Evolutionary conservation across 768 basidiomycete genomes (phyloP).

Genomic region (Suillus fuscotomentosus): DNA sequence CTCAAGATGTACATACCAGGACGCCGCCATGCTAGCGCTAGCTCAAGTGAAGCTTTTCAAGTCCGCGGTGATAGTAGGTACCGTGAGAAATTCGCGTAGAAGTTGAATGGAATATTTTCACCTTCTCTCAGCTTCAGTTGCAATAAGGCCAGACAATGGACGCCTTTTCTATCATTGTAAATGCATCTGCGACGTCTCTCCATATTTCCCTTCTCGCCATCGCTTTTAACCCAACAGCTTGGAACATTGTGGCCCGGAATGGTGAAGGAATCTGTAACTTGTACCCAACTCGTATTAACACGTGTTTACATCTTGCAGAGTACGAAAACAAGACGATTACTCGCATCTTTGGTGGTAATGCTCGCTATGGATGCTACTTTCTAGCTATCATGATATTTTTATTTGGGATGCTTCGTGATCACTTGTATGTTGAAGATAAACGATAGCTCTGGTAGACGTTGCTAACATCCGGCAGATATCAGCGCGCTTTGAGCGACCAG

Average conservation of each 20-base stretch:
- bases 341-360: conserved; percentile 72
- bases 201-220: conserved; percentile 67
- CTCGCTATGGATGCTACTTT: conserved; percentile 80
- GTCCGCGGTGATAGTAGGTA: neutral
- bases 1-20: too few relatives aligned
- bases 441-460: neutral
- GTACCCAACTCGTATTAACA: neutral
- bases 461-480: conserved; percentile 53
- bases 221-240: conserved; percentile 89
- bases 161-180: conserved; percentile 39
- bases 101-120: neutral
- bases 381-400: conserved; percentile 83
- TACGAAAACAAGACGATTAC: conserved; percentile 89
- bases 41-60: neutral
- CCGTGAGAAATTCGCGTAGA: neutral
- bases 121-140: neutral
- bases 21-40: too few relatives aligned
- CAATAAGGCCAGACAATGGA: conserved; percentile 17
- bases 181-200: conserved; percentile 65
- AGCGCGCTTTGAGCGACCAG: conserved; percentile 71
- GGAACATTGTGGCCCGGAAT: conserved; percentile 94
- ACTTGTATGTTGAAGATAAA: conserved; percentile 54
- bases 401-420: conserved; percentile 83
- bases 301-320: conserved; percentile 37
- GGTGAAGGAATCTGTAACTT: conserved; percentile 46